Conservation (phyloP, 441 rosid species). For the Adansonia gregorii region DNA sequence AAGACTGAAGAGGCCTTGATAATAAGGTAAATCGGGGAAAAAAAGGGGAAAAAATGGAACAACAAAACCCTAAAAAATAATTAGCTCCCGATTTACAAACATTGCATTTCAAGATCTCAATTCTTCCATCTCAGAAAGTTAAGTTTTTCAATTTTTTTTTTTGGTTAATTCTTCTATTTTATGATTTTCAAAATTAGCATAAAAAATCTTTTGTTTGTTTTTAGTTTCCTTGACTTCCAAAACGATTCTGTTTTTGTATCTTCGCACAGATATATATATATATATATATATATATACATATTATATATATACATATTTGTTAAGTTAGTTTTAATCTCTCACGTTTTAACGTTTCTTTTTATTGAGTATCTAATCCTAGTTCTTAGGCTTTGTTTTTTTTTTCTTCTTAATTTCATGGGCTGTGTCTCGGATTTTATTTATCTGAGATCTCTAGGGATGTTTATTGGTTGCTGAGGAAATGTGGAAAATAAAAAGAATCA, state of each 20-base stretch:
- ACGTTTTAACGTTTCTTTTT: slow-evolving; percentile 16
- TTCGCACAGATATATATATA: not conserved
- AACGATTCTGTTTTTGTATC: slow-evolving; percentile 34
- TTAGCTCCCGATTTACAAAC: slow-evolving; percentile 23
- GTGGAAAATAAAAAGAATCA: slow-evolving; percentile 8
- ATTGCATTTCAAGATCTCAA: slow-evolving; percentile 49
- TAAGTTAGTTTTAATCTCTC: slow-evolving; percentile 24
- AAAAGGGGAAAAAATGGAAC: not conserved
- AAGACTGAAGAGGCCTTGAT: not conserved
- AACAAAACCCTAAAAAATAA: slow-evolving; percentile 26
- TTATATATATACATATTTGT: not conserved
- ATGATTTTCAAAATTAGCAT: not conserved
- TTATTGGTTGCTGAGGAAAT: slow-evolving; percentile 35
- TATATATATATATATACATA: no score
- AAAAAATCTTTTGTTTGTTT: not conserved
- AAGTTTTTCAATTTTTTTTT: slow-evolving; percentile 18
- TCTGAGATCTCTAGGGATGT: not conserved
- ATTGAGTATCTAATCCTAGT: not conserved
- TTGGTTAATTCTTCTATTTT: not conserved
- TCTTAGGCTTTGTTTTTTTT: slow-evolving; percentile 10
- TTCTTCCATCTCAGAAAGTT: slow-evolving; percentile 33
- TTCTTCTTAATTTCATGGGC: not conserved
- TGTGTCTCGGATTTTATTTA: not conserved
- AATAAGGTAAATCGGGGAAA: not conserved
- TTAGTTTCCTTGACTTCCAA: slow-evolving; percentile 1